Evolutionary conservation across 208 protist genomes (phyloP).

Genomic region (Phytomonas sp.): DNA sequence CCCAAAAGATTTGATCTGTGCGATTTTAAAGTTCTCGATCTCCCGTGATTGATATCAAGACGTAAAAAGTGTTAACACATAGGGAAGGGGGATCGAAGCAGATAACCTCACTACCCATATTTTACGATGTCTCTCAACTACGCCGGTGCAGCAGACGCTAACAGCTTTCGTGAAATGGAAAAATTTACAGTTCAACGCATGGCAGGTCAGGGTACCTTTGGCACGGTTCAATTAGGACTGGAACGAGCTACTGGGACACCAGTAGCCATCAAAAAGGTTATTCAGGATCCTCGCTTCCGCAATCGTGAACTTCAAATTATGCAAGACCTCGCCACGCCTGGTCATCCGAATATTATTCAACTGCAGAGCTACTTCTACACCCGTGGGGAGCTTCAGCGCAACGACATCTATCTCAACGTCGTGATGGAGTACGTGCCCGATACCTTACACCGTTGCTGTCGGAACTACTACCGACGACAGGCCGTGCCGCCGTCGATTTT

Average conservation of each 20-base stretch:
- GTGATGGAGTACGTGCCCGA: conserved; percentile 99
- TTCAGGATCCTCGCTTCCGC: conserved; percentile 97
- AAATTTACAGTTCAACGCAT: conserved; percentile 88
- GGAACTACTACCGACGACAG: conserved; percentile 92
- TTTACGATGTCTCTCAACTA: conserved; percentile 45
- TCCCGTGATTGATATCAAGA: not conserved
- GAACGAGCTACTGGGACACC: conserved; percentile 48
- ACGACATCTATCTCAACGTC: conserved; percentile 99
- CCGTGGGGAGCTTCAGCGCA: conserved; percentile 81
- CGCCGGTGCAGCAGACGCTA: conserved; percentile 54
- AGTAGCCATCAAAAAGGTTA: conserved; percentile 87
- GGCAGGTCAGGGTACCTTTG: conserved; percentile 96
- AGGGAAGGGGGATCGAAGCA: not conserved
- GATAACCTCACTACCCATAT: not conserved
- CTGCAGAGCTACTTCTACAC: conserved; percentile 97
- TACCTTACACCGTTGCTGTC: conserved; percentile 93
- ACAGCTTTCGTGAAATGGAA: conserved; percentile 70
- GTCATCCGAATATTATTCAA: conserved; percentile 92
- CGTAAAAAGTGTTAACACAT: not conserved
- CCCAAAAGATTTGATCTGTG: not conserved
- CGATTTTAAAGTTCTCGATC: not conserved
- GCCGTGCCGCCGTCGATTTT: conserved; percentile 51
- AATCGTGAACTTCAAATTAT: conserved; percentile 95
- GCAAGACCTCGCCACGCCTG: conserved; percentile 77
- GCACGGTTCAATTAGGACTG: conserved; percentile 91